phyloP scores from a whole-genome alignment of 2,329 filamentous ascomycete species.

The Knoxdaviesia capensis region DNA sequence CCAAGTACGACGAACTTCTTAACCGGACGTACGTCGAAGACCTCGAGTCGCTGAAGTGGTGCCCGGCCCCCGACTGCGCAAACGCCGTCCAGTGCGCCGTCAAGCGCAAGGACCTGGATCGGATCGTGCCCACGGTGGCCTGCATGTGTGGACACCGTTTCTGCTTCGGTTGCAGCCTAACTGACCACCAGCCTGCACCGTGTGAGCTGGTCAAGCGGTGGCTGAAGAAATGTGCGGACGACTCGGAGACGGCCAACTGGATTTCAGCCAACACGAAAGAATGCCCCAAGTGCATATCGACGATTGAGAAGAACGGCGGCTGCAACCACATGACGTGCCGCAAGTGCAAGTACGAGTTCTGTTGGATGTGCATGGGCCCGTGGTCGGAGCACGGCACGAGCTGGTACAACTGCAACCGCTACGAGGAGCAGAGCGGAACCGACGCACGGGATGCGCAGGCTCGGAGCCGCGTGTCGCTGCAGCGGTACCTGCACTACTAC shows the following conservation, averaged over 20 bases:
- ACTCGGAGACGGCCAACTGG: constrained; percentile 97
- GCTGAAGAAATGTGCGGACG: constrained; percentile 96
- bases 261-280: constrained; percentile 98
- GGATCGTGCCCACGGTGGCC: constrained; percentile 73
- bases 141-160: constrained; percentile 75
- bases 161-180: constrained; percentile 83
- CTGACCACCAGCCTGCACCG: constrained; percentile 83
- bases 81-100: constrained; percentile 79
- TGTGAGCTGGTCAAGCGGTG: constrained; percentile 84
- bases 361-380: constrained; percentile 99
- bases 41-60: constrained; percentile 91
- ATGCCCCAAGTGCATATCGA: constrained; percentile 87
- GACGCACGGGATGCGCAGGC: constrained; percentile 87
- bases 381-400: constrained; percentile 98
- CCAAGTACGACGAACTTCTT: constrained; percentile 64
- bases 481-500: constrained; percentile 97
- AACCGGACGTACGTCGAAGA: constrained; percentile 94
- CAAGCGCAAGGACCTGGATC: constrained; percentile 70
- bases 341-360: constrained; percentile 93
- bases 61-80: constrained; percentile 88
- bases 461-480: constrained; percentile 70
- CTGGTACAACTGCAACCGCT: constrained; percentile 99
- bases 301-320: constrained; percentile 96
- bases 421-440: constrained; percentile 82
- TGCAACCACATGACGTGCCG: constrained; percentile 97